These are phyloP conservation scores for Echinochloa phyllopogon DNA, from an alignment of 176 grass and related monocot species.

Conservation along the genomic window DNA sequence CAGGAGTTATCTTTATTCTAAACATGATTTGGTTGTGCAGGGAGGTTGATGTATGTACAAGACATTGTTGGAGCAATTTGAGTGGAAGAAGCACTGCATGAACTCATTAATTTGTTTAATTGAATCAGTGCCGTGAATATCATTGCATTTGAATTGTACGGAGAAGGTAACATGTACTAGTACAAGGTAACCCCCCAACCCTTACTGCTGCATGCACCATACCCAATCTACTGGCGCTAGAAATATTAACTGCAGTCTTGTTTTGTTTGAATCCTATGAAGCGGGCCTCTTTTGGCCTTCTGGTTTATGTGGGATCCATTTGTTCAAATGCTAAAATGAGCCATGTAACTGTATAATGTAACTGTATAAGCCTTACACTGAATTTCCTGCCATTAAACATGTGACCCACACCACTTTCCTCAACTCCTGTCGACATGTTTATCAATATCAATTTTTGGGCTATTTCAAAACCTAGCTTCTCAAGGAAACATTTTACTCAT, in stretches of 20 bases:
- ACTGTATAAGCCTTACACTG: background rate
- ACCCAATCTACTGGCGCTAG: background rate
- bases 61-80: conserved; percentile 12
- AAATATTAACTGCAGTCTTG: background rate
- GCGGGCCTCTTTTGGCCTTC: background rate
- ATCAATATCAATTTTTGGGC: background rate
- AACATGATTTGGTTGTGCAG: conserved; percentile 24
- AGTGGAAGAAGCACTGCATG: conserved; percentile 7
- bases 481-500: conserved; percentile 14
- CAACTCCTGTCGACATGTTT: background rate
- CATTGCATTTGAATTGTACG: conserved; percentile 32
- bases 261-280: conserved; percentile 25
- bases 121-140: conserved; percentile 16
- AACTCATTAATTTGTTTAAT: conserved; percentile 17
- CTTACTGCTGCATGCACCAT: background rate
- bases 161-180: background rate
- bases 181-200: background rate
- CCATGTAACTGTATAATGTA: background rate
- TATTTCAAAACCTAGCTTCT: conserved; percentile 9
- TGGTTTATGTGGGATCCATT: background rate
- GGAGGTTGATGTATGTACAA: conserved; percentile 13
- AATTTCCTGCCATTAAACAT: conserved; percentile 10
- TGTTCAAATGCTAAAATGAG: background rate
- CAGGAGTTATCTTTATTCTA: background rate
- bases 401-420: background rate